These are phyloP conservation scores for Obba rivulosa DNA, from an alignment of 768 basidiomycete species.

Conservation along the genomic window DNA sequence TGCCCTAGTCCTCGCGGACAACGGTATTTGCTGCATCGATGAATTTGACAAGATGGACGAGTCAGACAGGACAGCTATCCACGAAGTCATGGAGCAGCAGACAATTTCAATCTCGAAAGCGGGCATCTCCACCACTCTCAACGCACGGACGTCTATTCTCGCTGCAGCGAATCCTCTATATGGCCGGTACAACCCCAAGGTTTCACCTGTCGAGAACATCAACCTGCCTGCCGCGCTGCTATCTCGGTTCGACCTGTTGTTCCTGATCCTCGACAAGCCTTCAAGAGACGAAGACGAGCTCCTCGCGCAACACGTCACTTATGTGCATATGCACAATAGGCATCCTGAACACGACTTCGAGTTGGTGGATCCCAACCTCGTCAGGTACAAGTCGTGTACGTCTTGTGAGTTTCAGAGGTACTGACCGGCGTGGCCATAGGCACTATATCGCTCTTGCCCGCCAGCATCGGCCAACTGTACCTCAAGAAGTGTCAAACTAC, in stretches of 20 bases:
- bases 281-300: conserved; percentile 93
- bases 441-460: conserved; percentile 95
- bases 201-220: conserved; percentile 98
- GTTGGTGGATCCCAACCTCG: conserved; percentile 77
- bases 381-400: conserved; percentile 57
- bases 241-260: conserved; percentile 94
- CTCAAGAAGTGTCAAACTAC: conserved; percentile 82
- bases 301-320: conserved; percentile 93
- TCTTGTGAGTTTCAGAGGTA: too few relatives aligned
- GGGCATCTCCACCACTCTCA: conserved; percentile 96
- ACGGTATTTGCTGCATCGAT: conserved; percentile 99
- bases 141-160: conserved; percentile 94
- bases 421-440: conserved; percentile 33
- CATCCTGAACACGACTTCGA: conserved; percentile 86
- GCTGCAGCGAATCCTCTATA: conserved; percentile 98
- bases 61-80: conserved; percentile 93
- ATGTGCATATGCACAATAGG: conserved; percentile 93
- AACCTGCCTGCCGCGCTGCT: conserved; percentile 95
- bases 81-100: conserved; percentile 99
- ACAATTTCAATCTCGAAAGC: conserved; percentile 99
- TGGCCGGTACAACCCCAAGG: conserved; percentile 95
- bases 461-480: conserved; percentile 84
- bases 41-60: conserved; percentile 99
- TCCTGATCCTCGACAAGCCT: conserved; percentile 96
- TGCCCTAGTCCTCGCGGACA: conserved; percentile 97